phyloP scores from a whole-genome alignment of 805 yeast species.

The Metschnikowia matae region DNA sequence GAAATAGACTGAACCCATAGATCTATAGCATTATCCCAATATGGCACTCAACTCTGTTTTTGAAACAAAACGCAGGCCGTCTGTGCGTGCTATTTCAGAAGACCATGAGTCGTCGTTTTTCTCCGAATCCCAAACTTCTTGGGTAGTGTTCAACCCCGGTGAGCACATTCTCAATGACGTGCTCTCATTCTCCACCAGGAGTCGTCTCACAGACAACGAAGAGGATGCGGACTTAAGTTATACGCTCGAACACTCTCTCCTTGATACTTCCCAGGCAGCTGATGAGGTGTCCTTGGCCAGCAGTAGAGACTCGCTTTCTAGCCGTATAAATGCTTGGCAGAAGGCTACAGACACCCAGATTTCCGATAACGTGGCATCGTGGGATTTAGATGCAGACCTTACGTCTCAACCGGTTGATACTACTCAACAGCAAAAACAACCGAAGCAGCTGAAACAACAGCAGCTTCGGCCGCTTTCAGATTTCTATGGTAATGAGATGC shows the following conservation, averaged over 20 bases:
- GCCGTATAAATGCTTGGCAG: slow-evolving; percentile 18
- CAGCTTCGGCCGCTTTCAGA: slow-evolving; percentile 9
- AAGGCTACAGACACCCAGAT: slow-evolving; percentile 12
- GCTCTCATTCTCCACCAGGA: slow-evolving; percentile 16
- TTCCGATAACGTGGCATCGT: slow-evolving; percentile 18
- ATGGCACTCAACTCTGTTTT: slow-evolving; percentile 17
- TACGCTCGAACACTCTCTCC: neutral
- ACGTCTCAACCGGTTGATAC: slow-evolving; percentile 11
- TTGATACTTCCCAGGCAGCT: neutral
- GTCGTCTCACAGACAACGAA: slow-evolving; percentile 14
- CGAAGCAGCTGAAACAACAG: slow-evolving; percentile 1
- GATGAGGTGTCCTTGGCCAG: neutral
- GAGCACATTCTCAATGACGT: slow-evolving; percentile 14
- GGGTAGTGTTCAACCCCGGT: slow-evolving; percentile 18
- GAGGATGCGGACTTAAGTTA: slow-evolving; percentile 2
- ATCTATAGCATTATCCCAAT: no score
- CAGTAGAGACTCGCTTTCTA: slow-evolving; percentile 10
- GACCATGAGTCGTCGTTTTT: slow-evolving; percentile 14
- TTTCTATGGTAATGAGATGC: slow-evolving; percentile 16
- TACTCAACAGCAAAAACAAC: neutral
- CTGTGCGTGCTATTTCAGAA: slow-evolving; percentile 9
- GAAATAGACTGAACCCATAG: no score
- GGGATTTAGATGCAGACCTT: slow-evolving; percentile 20
- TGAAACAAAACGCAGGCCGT: slow-evolving; percentile 11
- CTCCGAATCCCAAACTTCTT: slow-evolving; percentile 18